Conservation (phyloP, 2,329 filamentous ascomycete genomes). For the Apiospora pterosperma region DNA sequence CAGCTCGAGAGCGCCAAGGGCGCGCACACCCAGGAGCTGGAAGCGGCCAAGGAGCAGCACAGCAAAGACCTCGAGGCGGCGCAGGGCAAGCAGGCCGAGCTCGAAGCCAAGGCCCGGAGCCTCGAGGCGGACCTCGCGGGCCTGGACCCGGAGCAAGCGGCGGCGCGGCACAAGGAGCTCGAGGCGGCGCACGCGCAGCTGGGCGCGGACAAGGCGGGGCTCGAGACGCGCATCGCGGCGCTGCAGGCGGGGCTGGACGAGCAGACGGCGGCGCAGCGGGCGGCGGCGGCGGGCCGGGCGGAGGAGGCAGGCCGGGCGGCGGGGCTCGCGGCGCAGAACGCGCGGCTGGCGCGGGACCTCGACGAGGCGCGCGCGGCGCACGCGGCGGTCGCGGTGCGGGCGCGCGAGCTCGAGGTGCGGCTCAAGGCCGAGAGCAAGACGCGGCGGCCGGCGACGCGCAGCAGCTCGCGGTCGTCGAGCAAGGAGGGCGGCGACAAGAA, state of each 20-base stretch:
- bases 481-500: not conserved
- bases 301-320: not conserved
- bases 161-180: not conserved
- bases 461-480: conserved; percentile 1
- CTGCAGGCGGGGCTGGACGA: not conserved
- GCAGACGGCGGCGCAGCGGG: not conserved
- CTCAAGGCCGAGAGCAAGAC: not conserved
- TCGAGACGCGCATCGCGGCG: not conserved
- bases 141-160: not conserved
- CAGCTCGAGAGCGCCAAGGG: not conserved
- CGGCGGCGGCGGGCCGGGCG: not conserved
- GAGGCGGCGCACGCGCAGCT: not conserved
- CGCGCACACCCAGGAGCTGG: not conserved
- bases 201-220: not conserved
- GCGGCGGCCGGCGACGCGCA: not conserved
- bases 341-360: not conserved
- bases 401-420: not conserved
- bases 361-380: not conserved
- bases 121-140: not conserved
- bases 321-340: not conserved
- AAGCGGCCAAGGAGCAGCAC: not conserved
- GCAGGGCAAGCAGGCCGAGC: not conserved
- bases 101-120: not conserved
- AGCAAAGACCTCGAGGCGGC: not conserved
- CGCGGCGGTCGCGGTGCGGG: not conserved